Evolutionary conservation across 2,329 filamentous ascomycete genomes (phyloP).

Genomic region (Zymoseptoria ardabiliae): DNA sequence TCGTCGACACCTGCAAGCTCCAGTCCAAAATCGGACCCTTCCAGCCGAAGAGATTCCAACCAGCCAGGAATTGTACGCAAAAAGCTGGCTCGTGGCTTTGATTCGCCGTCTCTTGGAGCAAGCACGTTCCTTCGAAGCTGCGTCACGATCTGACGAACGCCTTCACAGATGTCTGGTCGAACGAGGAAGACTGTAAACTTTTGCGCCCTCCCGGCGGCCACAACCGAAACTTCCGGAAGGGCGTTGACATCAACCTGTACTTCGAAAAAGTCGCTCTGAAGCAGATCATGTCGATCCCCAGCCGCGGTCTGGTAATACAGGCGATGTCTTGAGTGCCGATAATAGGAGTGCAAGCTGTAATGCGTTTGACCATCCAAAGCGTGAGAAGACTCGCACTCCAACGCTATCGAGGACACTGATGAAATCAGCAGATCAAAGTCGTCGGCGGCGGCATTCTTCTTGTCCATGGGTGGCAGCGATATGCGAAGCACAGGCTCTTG

Average conservation of each 20-base stretch:
- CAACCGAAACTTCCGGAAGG: constrained; percentile 75
- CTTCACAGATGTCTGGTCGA: constrained; percentile 84
- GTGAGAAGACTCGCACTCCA: constrained; percentile 95
- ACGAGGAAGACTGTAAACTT: constrained; percentile 87
- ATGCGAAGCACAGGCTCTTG: constrained; percentile 93
- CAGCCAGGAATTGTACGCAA: constrained; percentile 73
- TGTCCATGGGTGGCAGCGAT: constrained; percentile 69
- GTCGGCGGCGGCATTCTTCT: constrained; percentile 51
- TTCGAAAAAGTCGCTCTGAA: constrained; percentile 82
- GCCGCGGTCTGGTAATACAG: constrained; percentile 90
- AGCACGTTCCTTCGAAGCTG: constrained; percentile 69
- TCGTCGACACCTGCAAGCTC: constrained; percentile 86
- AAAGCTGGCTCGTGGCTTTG: constrained; percentile 52
- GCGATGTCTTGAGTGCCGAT: constrained; percentile 76
- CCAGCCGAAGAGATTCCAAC: constrained; percentile 75
- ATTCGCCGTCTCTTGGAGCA: constrained; percentile 38
- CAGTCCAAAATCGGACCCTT: constrained; percentile 81
- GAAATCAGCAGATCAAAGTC: constrained; percentile 95
- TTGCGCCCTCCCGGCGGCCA: constrained; percentile 70
- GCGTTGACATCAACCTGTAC: constrained; percentile 79
- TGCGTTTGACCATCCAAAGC: constrained; percentile 74
- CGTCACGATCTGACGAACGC: constrained; percentile 80
- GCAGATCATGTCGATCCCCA: constrained; percentile 74
- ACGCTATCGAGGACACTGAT: constrained; percentile 83
- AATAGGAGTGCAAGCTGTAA: constrained; percentile 75